Conservation (phyloP, 2,329 filamentous ascomycete species). For the Periconia digitata region DNA sequence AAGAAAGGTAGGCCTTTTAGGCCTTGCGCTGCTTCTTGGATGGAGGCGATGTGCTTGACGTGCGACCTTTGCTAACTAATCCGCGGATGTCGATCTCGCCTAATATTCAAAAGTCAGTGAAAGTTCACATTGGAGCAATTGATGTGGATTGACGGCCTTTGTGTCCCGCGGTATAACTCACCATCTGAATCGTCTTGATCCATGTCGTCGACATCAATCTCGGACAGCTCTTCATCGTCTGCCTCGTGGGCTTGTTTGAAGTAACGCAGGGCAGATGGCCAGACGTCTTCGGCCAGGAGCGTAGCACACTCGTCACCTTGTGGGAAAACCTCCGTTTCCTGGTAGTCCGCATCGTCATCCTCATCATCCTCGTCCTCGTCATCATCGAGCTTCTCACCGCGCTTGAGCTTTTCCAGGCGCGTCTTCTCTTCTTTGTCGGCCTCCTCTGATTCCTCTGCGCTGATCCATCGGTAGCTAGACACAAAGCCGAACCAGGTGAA, state of each 20-base stretch:
- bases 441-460: slow-evolving; percentile 69
- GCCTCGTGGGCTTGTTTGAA: slow-evolving; percentile 72
- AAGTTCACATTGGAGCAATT: too few species aligned
- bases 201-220: slow-evolving; percentile 68
- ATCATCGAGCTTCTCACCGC: slow-evolving; percentile 43
- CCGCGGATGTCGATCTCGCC: slow-evolving; percentile 52
- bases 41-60: slow-evolving; percentile 33
- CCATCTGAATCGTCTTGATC: slow-evolving; percentile 51
- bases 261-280: slow-evolving; percentile 84
- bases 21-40: slow-evolving; percentile 47
- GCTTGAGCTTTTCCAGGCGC: slow-evolving; percentile 52
- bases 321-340: slow-evolving; percentile 82
- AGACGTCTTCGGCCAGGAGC: slow-evolving; percentile 82
- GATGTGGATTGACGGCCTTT: too few species aligned
- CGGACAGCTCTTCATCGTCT: slow-evolving; percentile 65
- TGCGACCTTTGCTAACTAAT: slow-evolving; percentile 52
- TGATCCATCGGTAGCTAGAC: slow-evolving; percentile 64
- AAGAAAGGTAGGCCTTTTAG: slow-evolving; percentile 11
- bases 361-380: slow-evolving; percentile 44
- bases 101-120: too few species aligned
- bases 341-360: slow-evolving; percentile 64
- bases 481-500: slow-evolving; percentile 86
- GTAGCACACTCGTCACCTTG: slow-evolving; percentile 81
- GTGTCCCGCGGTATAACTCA: too few species aligned
- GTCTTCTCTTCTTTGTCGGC: slow-evolving; percentile 64